Evolutionary conservation across 306 rosid genomes (phyloP).

Genomic region (Cucurbita moschata): DNA sequence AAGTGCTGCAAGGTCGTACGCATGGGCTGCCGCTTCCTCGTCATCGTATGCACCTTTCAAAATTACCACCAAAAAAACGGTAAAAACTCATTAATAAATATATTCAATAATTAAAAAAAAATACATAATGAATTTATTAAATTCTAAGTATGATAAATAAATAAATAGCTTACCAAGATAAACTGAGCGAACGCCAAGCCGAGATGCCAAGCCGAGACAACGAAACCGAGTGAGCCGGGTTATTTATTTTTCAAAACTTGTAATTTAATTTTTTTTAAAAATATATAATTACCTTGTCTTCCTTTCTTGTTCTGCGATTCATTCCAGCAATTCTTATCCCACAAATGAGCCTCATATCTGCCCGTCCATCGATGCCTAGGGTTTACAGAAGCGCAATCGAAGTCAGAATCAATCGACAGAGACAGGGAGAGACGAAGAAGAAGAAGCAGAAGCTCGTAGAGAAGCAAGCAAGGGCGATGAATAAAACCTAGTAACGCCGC

Average conservation of each 20-base stretch:
- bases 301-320: slow-evolving; percentile 77
- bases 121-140: neutral
- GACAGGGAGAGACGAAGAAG: too few species aligned
- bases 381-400: neutral
- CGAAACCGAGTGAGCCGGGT: neutral
- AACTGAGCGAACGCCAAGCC: neutral
- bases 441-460: neutral
- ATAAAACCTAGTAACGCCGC: slow-evolving; percentile 68
- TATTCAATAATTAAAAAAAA: neutral
- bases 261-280: too few species aligned
- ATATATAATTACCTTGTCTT: slow-evolving; percentile 41
- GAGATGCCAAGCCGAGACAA: neutral
- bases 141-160: neutral
- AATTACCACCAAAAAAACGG: neutral
- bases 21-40: slow-evolving; percentile 21
- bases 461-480: neutral
- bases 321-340: slow-evolving; percentile 88
- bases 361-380: slow-evolving; percentile 76
- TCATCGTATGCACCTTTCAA: slow-evolving; percentile 22
- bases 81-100: neutral
- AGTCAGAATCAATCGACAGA: neutral
- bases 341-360: slow-evolving; percentile 76
- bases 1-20: slow-evolving; percentile 26
- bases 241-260: too few species aligned
- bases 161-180: neutral